A percentile compares a stretch with the other conserved stretches of the same genome.
phyloP scores from a whole-genome alignment of 140 eudicot species.

The Erigeron philadelphicus region DNA sequence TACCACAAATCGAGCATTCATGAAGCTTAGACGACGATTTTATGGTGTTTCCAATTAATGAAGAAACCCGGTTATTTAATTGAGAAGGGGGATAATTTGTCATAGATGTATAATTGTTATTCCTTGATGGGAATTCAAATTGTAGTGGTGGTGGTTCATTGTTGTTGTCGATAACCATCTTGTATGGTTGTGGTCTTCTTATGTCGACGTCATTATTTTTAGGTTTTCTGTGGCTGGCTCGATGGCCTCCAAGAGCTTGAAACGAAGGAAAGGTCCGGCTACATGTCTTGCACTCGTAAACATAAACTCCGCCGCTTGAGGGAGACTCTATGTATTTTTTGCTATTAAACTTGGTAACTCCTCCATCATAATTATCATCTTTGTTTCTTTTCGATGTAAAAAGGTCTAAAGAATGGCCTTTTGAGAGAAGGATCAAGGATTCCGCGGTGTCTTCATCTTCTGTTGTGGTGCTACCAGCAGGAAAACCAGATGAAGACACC shows the following conservation, averaged over 20 bases:
- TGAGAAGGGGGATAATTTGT: slow-evolving; percentile 43
- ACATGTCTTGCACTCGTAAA: slow-evolving; percentile 79
- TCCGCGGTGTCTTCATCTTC: slow-evolving; percentile 82
- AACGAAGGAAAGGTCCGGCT: slow-evolving; percentile 63
- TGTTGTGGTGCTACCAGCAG: slow-evolving; percentile 31
- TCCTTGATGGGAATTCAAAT: not conserved
- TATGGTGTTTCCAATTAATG: not conserved
- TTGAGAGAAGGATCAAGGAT: slow-evolving; percentile 63
- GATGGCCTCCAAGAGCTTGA: slow-evolving; percentile 92
- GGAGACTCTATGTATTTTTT: slow-evolving; percentile 48
- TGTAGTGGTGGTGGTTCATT: slow-evolving; percentile 13
- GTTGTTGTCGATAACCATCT: slow-evolving; percentile 23
- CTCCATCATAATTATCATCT: slow-evolving; percentile 16
- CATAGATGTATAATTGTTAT: slow-evolving; percentile 15
- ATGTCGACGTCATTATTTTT: slow-evolving; percentile 24
- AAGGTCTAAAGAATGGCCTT: slow-evolving; percentile 33
- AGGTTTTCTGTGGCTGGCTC: slow-evolving; percentile 88
- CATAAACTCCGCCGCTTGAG: slow-evolving; percentile 34
- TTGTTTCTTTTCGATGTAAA: slow-evolving; percentile 6
- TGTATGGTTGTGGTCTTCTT: slow-evolving; percentile 22
- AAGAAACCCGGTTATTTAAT: slow-evolving; percentile 26
- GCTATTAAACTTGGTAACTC: slow-evolving; percentile 44
- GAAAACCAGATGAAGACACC: slow-evolving; percentile 31
- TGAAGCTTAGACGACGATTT: slow-evolving; percentile 49
- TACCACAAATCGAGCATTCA: slow-evolving; percentile 79